Evolutionary conservation across 1,139 yeast species (phyloP).

Genomic region (Pneumocystis sp.): DNA sequence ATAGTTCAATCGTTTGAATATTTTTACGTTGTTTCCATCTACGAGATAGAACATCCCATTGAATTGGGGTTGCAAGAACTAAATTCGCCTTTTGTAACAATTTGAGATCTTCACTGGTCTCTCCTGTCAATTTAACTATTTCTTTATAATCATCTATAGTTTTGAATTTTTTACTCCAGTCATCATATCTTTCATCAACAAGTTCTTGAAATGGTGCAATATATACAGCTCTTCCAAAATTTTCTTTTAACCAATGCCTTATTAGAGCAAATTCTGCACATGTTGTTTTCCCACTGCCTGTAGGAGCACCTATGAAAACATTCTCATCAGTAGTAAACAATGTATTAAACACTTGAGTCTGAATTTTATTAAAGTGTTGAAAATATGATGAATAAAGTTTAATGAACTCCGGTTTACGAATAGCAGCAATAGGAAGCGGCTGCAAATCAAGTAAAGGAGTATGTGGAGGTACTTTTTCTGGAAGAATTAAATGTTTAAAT

Average conservation of each 20-base stretch:
- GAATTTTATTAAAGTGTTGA: constrained; percentile 55
- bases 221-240: constrained; percentile 51
- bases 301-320: constrained; percentile 52
- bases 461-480: constrained; percentile 55
- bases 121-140: constrained; percentile 50
- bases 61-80: constrained; percentile 63
- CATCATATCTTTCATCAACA: constrained; percentile 32
- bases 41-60: constrained; percentile 56
- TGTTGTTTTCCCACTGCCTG: constrained; percentile 62
- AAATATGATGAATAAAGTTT: constrained; percentile 27
- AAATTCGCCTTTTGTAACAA: constrained; percentile 46
- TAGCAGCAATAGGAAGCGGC: constrained; percentile 34
- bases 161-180: constrained; percentile 41
- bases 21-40: constrained; percentile 70
- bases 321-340: constrained; percentile 46
- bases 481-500: constrained; percentile 41
- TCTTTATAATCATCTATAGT: constrained; percentile 27
- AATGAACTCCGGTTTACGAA: constrained; percentile 35
- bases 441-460: constrained; percentile 40
- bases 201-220: constrained; percentile 45
- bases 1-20: constrained; percentile 49
- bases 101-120: constrained; percentile 39
- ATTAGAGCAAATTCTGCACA: constrained; percentile 62
- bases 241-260: constrained; percentile 43
- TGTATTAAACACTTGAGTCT: constrained; percentile 52